Evolutionary conservation across 2,329 filamentous ascomycete species (phyloP).

Genomic region (Teratosphaeria epicoccoides): DNA sequence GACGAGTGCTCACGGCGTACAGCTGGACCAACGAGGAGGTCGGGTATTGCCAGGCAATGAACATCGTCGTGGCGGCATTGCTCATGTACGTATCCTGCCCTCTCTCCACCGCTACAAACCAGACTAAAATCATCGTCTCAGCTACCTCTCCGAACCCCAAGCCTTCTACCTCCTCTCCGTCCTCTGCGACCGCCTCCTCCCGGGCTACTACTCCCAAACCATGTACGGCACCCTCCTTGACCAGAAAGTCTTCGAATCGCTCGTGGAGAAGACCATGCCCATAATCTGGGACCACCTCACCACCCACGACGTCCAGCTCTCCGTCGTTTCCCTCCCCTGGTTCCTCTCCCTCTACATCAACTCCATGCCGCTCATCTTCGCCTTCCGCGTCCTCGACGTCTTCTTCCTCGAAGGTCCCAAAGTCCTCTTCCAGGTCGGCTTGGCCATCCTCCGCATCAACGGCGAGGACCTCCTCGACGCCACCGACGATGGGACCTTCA

Average conservation of each 20-base stretch:
- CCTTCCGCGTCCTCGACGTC: conserved; percentile 90
- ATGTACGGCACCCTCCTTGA: conserved; percentile 98
- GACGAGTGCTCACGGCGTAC: conserved; percentile 88
- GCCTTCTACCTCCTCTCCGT: conserved; percentile 90
- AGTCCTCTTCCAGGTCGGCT: conserved; percentile 89
- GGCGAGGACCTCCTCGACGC: conserved; percentile 92
- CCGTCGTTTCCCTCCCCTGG: conserved; percentile 94
- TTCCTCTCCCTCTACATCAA: conserved; percentile 98
- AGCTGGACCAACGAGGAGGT: conserved; percentile 95
- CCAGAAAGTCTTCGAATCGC: conserved; percentile 91
- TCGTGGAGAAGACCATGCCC: conserved; percentile 99
- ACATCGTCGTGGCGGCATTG: conserved; percentile 95
- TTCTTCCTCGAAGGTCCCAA: conserved; percentile 98
- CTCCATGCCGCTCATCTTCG: conserved; percentile 97
- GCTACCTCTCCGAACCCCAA: conserved; percentile 91
- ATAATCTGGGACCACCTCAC: conserved; percentile 97
- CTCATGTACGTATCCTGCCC: conserved; percentile 54
- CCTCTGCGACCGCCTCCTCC: conserved; percentile 82
- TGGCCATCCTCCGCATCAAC: conserved; percentile 95
- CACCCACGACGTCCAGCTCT: conserved; percentile 92
- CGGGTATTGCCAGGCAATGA: conserved; percentile 99
- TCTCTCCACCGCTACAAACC: neutral
- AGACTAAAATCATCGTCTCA: too few relatives aligned
- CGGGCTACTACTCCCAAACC: conserved; percentile 95
- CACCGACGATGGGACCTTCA: conserved; percentile 89